phyloP scores from a whole-genome alignment of 1,284 basidiomycete genomes.

The Moniliella sp. region DNA sequence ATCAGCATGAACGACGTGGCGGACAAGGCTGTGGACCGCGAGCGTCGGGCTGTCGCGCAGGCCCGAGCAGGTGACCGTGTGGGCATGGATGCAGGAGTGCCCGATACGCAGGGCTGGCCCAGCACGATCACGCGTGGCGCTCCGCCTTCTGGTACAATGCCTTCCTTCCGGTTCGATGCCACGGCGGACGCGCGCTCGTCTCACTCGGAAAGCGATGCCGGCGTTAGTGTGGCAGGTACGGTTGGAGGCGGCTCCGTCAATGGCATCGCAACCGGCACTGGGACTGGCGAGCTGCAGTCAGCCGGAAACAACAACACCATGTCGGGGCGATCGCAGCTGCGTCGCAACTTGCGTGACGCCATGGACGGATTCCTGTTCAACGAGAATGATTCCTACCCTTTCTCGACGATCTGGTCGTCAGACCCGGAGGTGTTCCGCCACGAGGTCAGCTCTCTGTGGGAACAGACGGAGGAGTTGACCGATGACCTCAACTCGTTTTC shows the following conservation, averaged over 20 bases:
- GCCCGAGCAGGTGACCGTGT: too few relatives aligned
- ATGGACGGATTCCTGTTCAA: slow-evolving; percentile 9
- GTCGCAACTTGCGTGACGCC: slow-evolving; percentile 7
- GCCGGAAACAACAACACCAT: neutral
- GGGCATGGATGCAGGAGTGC: too few relatives aligned
- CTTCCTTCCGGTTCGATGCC: too few relatives aligned
- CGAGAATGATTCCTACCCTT: slow-evolving; percentile 9
- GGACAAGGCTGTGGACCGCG: too few relatives aligned
- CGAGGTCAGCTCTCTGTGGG: slow-evolving; percentile 2
- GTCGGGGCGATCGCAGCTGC: too few relatives aligned
- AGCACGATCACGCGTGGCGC: too few relatives aligned
- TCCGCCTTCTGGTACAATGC: too few relatives aligned
- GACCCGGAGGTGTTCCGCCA: slow-evolving; percentile 5
- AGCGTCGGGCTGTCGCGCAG: too few relatives aligned
- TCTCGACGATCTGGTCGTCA: slow-evolving; percentile 8
- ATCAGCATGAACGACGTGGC: too few relatives aligned
- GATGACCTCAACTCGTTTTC: neutral
- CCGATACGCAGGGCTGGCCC: too few relatives aligned
- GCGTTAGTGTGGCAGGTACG: slow-evolving; percentile 8
- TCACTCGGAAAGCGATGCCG: slow-evolving; percentile 6
- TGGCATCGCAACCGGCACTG: slow-evolving; percentile 4
- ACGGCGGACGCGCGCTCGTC: slow-evolving; percentile 3
- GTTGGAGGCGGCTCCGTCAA: slow-evolving; percentile 4
- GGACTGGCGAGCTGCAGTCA: neutral
- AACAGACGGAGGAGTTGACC: neutral